Base-by-base conservation (phyloP, 441 rosid genomes). In the Gossypium schwendimanii region DNA sequence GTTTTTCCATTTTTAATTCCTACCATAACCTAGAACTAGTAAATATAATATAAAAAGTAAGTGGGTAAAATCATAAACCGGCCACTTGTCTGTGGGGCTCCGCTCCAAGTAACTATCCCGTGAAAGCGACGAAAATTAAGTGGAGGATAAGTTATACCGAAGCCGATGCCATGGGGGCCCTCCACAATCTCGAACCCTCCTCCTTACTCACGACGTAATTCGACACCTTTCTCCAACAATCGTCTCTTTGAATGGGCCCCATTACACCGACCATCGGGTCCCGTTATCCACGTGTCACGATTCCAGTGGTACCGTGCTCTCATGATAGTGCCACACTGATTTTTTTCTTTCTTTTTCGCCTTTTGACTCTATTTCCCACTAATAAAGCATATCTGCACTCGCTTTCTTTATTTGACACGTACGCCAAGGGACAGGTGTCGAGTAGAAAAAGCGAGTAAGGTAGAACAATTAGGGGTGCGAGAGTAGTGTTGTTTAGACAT, bases 261-360 rank as follows among this genome's bases (percentile, higher is more conserved):
- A 3, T 2, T 21, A 10, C 15, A 57, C 62, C 33, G n/a, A 10
- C 31, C 2, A 57, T 23, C 31, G 49, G 85, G 85, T 67, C 87
- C 83, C 84, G 24, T 64, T 2, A 2, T 1, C 4, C 86, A 81
- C 81, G 84, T 80, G 83, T 59, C 84, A 17, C 0, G 0, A 20
- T 41, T 45, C 4, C 26, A 76, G 69, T 70, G 78, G 83, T 12
- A 26, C 0, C 6, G 12, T 52, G 18, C 12, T 31, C 5, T 1
- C 52, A 15, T 6, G 0, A 15, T 31, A 26, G 0, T 26, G 31
- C 57, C 6, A 4, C 33, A 28, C 6, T 28, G 6, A 28, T 10
- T 23, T 50, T 21, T 67, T 45, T 7, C 6, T 53, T 6, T 9
- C 72, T 61, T 70, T 72, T 24, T 59, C n/a, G 45, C 41, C 69